Evolutionary conservation across 306 rosid genomes (phyloP).

Genomic region (Mucuna pruriens): DNA sequence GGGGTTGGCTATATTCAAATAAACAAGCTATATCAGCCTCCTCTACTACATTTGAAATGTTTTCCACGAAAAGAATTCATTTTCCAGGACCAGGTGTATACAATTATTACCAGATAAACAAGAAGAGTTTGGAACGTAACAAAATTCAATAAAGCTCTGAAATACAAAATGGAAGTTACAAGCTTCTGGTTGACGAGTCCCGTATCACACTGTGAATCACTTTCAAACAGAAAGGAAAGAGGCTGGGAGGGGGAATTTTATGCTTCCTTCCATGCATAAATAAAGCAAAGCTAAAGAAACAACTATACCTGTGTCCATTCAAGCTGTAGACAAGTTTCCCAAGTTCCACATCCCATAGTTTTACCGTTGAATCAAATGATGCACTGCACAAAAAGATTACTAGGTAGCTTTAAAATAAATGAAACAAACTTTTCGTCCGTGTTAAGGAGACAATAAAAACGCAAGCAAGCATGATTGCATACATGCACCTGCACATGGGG

Average conservation of each 20-base stretch:
- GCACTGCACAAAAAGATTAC: constrained; percentile 61
- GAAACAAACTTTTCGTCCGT: not conserved
- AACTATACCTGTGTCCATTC: constrained; percentile 85
- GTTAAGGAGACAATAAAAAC: not conserved
- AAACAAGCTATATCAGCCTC: not conserved
- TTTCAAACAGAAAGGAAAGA: constrained; percentile 1
- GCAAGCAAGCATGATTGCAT: not conserved
- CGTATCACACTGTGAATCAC: not conserved
- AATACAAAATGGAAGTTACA: not conserved
- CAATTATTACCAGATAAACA: constrained; percentile 1
- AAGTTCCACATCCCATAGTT: constrained; percentile 82
- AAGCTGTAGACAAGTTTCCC: constrained; percentile 78
- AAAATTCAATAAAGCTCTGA: constrained; percentile 2
- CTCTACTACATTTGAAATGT: not conserved
- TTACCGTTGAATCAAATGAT: constrained; percentile 89
- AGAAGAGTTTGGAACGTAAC: not conserved
- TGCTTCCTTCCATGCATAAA: not conserved
- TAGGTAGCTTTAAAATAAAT: not conserved
- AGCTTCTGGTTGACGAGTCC: not conserved
- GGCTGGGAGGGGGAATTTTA: not conserved
- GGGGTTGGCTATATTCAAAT: not conserved
- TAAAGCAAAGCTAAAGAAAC: not conserved
- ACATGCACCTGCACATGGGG: not conserved
- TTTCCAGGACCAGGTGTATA: not conserved
- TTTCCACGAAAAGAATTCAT: not conserved